Base-by-base conservation (phyloP, 768 basidiomycete genomes). In the Crucibulum laeve region DNA sequence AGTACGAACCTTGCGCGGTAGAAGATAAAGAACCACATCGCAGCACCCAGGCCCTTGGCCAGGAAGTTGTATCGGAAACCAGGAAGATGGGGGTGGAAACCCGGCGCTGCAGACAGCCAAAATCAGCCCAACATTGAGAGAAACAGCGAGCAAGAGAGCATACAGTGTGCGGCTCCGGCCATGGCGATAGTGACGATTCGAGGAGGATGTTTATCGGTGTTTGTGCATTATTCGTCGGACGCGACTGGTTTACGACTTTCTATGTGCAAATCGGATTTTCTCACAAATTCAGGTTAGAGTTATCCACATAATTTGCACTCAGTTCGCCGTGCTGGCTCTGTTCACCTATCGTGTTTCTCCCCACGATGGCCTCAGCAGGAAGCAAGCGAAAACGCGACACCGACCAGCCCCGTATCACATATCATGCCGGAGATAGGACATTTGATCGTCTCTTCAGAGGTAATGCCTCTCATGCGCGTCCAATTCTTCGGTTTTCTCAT, bases 21-120 rank as follows among this genome's bases (percentile, higher is more conserved):
- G 73, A 96, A 95, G 61, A 96, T 92, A 73, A 93, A 96, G 80
- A 95, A 95, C 93, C 93, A 96, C 93, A 96, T 95, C 19, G 82
- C 79, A 25, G 92, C 93, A 38, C 93, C 93, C 35, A 96, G 71
- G 47, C 80, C 82, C 65, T 92, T 93, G 21, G 87, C 78, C 23
- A 94, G 73, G 61, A 91, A 80, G 46, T 76, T 79, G 64, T 92
- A 82, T 56, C 73, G 79, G 55, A 80, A 73, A 10, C 85, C 80
- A 6, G 91, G 89, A 22, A 92, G 73, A 60, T 92, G 92, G 28
- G 92, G 92, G 62, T 91, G 76, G 57, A 95, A 95, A 52, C 91
- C 93, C 66, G 83, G 65, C 54, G 73, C 83, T 82, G n/a, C n/a
- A 44, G 15, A 55, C 8, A 24, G 19, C 19, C 33, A 42, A 36